phyloP scores from a whole-genome alignment of 2,329 filamentous ascomycete genomes.

The Dendryphion nanum region DNA sequence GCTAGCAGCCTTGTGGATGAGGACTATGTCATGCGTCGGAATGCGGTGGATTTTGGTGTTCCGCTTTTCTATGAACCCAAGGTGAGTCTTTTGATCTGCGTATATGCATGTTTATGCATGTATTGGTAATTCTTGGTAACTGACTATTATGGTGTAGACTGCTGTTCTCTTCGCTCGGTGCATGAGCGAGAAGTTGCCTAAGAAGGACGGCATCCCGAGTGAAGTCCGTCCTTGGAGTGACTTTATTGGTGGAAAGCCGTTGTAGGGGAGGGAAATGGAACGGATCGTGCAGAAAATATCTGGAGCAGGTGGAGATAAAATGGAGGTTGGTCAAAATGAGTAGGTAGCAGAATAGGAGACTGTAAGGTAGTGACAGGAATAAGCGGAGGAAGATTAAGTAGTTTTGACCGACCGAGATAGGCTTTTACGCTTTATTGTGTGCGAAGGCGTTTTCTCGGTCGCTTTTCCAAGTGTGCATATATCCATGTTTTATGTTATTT shows the following conservation, averaged over 20 bases:
- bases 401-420: no score
- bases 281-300: no score
- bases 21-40: constrained; percentile 97
- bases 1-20: constrained; percentile 84
- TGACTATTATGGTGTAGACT: no score
- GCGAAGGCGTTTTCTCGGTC: no score
- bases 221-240: constrained; percentile 96
- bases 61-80: constrained; percentile 98
- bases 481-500: no score
- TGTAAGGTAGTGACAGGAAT: no score
- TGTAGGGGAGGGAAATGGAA: constrained; percentile 21
- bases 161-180: constrained; percentile 94
- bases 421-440: no score
- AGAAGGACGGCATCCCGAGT: constrained; percentile 79
- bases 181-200: constrained; percentile 94
- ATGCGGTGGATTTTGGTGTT: constrained; percentile 97
- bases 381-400: no score
- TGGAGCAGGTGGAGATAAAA: no score
- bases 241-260: constrained; percentile 67
- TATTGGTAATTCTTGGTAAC: constrained; percentile 11
- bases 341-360: no score
- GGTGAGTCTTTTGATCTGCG: constrained; percentile 56
- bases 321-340: no score
- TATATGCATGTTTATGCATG: constrained; percentile 7
- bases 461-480: no score